Evolutionary conservation across 176 grass and related monocot species (phyloP), one percentile per base, ranked within the genome.

Genomic region (Typha latifolia): DNA sequence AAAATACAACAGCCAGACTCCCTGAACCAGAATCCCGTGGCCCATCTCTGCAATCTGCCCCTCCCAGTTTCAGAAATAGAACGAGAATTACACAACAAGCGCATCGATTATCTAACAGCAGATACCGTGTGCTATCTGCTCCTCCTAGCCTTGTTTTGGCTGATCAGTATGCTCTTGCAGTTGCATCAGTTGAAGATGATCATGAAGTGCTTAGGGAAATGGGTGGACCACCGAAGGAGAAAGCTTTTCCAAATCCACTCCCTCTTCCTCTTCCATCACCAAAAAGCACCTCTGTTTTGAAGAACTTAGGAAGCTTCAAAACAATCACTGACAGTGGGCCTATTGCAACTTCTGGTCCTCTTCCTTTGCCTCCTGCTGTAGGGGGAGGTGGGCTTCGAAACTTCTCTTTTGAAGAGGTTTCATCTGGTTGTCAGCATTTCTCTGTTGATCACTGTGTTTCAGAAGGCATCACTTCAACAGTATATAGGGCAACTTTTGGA

Each of bases 191-290:
- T 23, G 81, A 85, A 47, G 82, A 81, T 70, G 92, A 96, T 68
- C 88, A 90, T 69, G 85, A 90, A 37, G 89, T 92, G 34, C 5
- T 10, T 10, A 43, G 9, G 37, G 71, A 69, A 3, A 59, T 2
- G 62, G 87, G 76, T 64, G 70, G 62, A 18, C 66, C 66, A 12
- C 74, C 62, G 15, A 86, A 93, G 43, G 86, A 82, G 1, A 83
- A 90, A 18, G 72, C 79, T 0, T 90, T 71, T 65, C 93, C 84
- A 24, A 99, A 90, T 80, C 86, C 95, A 3, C 49, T 99, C 53
- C 95, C 95, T 31, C 89, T 99, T 32, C 95, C 95, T 29, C 83
- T 93, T 66, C 95, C 95, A 13, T 90, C 89, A n/a, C 84, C 69
- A 0, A 70, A 90, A 63, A 74, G 63, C 19, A 78, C 11, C 13